Evolutionary conservation across 495 filamentous ascomycete species (phyloP).

Genomic region (Neurospora sp.): DNA sequence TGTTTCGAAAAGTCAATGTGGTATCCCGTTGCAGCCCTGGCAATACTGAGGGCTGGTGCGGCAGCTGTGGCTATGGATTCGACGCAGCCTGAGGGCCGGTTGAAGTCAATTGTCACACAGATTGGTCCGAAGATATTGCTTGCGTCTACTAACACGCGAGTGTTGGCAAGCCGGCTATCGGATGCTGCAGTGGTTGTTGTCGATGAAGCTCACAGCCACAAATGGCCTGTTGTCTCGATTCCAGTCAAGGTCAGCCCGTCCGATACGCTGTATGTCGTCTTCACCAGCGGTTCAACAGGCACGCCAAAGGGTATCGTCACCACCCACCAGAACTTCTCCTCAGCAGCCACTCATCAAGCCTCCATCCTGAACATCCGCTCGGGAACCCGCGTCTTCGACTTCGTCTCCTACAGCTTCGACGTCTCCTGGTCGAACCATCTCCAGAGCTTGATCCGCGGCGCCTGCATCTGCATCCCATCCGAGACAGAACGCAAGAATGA

Average conservation of each 20-base stretch:
- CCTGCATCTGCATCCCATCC: constrained; percentile 24
- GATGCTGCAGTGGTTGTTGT: background rate
- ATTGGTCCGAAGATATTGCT: constrained; percentile 22
- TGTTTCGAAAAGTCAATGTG: constrained; percentile 41
- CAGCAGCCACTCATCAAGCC: constrained; percentile 20
- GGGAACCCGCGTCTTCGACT: constrained; percentile 43
- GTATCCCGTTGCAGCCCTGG: constrained; percentile 36
- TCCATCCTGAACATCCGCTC: constrained; percentile 7
- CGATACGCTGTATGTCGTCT: constrained; percentile 40
- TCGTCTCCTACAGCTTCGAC: constrained; percentile 53
- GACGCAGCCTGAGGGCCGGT: constrained; percentile 41
- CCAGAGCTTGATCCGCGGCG: constrained; percentile 38
- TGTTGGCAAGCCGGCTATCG: background rate
- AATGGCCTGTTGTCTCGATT: background rate
- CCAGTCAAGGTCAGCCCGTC: constrained; percentile 1
- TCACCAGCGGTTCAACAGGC: constrained; percentile 54
- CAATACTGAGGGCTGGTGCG: constrained; percentile 36
- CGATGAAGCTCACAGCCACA: background rate
- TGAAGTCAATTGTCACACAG: constrained; percentile 22
- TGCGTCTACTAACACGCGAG: background rate
- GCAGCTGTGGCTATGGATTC: constrained; percentile 47
- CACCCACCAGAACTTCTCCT: constrained; percentile 30
- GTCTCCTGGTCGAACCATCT: constrained; percentile 46
- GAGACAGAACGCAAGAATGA: constrained; percentile 18
- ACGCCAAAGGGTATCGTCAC: constrained; percentile 40